These are phyloP conservation scores for Neurospora sp. DNA, from an alignment of 2,329 filamentous ascomycete species.

Conservation along the genomic window DNA sequence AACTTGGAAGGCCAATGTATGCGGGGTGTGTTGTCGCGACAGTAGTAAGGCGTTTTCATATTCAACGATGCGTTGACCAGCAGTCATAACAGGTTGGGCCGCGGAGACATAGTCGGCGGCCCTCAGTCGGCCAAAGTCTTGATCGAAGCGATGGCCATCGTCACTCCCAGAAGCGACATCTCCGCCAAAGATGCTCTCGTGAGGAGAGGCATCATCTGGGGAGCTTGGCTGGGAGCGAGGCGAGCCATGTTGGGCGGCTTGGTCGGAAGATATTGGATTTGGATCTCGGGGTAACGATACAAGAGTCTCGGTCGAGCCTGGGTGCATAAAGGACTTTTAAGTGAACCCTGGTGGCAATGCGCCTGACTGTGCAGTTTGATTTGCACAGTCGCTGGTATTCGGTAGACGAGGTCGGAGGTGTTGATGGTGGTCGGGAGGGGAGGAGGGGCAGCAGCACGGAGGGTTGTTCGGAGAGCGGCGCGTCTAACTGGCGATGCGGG, in stretches of 20 bases:
- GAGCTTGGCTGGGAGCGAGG: constrained; percentile 31
- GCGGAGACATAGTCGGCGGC: constrained; percentile 21
- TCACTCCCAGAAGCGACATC: constrained; percentile 24
- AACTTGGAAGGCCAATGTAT: constrained; percentile 46
- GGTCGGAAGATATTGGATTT: constrained; percentile 14
- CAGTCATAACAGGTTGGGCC: constrained; percentile 22
- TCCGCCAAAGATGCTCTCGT: constrained; percentile 22
- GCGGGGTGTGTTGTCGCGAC: constrained; percentile 36
- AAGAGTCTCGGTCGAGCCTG: constrained; percentile 41
- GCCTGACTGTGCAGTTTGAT: constrained; percentile 40
- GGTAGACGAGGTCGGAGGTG: neutral
- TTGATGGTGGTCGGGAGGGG: neutral
- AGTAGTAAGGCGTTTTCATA: constrained; percentile 51
- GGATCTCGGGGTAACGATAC: neutral
- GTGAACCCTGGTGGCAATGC: constrained; percentile 22
- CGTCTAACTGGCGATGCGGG: neutral
- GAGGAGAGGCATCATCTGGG: constrained; percentile 27
- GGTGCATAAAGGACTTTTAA: constrained; percentile 53
- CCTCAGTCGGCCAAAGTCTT: constrained; percentile 45
- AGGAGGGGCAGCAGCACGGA: neutral
- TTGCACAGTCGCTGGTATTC: constrained; percentile 38
- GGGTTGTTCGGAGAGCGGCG: neutral
- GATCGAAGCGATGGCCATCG: constrained; percentile 36
- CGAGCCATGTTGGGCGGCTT: constrained; percentile 48
- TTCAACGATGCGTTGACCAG: constrained; percentile 47